Evolutionary conservation across 2,329 filamentous ascomycete species (phyloP).

Genomic region (Ceratocystis colombiana): DNA sequence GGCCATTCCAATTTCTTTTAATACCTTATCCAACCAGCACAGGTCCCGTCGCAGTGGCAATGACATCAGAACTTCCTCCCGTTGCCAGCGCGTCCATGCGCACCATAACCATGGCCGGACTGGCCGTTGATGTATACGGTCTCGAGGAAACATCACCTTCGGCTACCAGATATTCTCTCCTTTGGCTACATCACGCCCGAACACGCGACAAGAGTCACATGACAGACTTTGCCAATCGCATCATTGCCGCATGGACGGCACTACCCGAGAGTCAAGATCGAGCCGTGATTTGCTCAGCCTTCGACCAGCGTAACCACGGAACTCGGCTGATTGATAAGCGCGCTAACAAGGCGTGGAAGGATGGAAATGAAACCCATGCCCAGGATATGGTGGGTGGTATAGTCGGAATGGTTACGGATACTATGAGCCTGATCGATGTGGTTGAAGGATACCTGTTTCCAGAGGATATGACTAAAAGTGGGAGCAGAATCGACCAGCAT

Average conservation of each 20-base stretch:
- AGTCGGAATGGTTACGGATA: constrained; percentile 63
- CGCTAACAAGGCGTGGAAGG: constrained; percentile 65
- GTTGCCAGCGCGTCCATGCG: constrained; percentile 49
- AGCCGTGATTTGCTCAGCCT: constrained; percentile 70
- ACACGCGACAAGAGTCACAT: constrained; percentile 61
- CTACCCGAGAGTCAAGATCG: constrained; percentile 30
- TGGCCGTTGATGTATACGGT: constrained; percentile 71
- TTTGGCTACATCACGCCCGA: constrained; percentile 88
- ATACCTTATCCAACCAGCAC: background rate
- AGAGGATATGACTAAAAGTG: constrained; percentile 33
- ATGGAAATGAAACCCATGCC: constrained; percentile 71
- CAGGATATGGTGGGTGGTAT: constrained; percentile 84
- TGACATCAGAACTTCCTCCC: constrained; percentile 10
- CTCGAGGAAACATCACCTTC: constrained; percentile 54
- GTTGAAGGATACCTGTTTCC: constrained; percentile 65
- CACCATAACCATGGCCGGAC: constrained; percentile 63
- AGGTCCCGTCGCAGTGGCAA: background rate
- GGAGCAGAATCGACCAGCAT: constrained; percentile 46
- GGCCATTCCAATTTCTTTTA: background rate
- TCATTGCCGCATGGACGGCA: constrained; percentile 58
- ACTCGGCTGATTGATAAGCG: constrained; percentile 53
- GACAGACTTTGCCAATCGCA: constrained; percentile 59
- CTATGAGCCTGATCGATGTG: constrained; percentile 63
- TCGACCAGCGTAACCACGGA: constrained; percentile 93
- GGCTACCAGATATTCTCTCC: constrained; percentile 53